Evolutionary conservation across 805 yeast species (phyloP).

Genomic region (Teunomyces atbi): DNA sequence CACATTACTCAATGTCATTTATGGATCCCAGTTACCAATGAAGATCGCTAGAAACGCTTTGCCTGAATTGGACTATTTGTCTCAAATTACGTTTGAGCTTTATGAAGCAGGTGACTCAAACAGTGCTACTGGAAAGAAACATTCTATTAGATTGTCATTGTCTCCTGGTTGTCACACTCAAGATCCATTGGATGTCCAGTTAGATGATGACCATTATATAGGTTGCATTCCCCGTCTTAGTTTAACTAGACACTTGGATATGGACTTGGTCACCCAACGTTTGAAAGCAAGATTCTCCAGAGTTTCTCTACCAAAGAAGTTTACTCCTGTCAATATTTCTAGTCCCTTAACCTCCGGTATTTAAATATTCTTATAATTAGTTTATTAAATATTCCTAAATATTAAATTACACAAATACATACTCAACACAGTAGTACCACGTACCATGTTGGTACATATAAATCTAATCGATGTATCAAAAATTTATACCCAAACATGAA

Average conservation of each 20-base stretch:
- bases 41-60: slow-evolving; percentile 91
- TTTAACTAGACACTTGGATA: slow-evolving; percentile 88
- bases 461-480: neutral
- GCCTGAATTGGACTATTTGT: slow-evolving; percentile 92
- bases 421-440: slow-evolving; percentile 14
- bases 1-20: slow-evolving; percentile 84
- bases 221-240: slow-evolving; percentile 92
- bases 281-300: slow-evolving; percentile 78
- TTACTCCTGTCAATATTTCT: slow-evolving; percentile 83
- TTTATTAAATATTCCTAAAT: slow-evolving; percentile 2
- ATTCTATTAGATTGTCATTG: slow-evolving; percentile 84
- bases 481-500: slow-evolving; percentile 5
- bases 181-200: slow-evolving; percentile 94
- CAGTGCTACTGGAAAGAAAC: slow-evolving; percentile 68
- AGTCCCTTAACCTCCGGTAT: slow-evolving; percentile 49
- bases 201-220: slow-evolving; percentile 94
- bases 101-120: slow-evolving; percentile 74
- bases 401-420: neutral
- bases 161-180: slow-evolving; percentile 99
- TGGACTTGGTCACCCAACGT: slow-evolving; percentile 81
- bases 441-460: slow-evolving; percentile 7
- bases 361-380: slow-evolving; percentile 4
- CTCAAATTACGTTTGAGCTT: slow-evolving; percentile 91
- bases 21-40: slow-evolving; percentile 93
- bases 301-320: slow-evolving; percentile 86